These are phyloP conservation scores for Leucocoprinus leucothites DNA, from an alignment of 768 basidiomycete species.

Conservation along the genomic window DNA sequence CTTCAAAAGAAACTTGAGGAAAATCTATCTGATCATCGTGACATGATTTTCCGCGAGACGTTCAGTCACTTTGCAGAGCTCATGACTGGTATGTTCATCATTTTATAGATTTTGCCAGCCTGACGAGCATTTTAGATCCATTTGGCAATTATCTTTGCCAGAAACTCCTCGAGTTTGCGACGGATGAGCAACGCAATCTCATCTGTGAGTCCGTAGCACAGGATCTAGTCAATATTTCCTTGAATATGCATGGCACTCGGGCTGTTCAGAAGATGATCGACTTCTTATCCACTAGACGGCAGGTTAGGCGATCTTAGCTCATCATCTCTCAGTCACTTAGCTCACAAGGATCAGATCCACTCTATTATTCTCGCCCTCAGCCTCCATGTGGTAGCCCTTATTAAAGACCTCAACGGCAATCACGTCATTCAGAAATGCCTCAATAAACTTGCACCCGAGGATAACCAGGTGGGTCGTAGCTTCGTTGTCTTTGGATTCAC, in stretches of 20 bases:
- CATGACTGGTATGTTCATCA: slow-evolving; percentile 76
- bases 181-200: slow-evolving; percentile 94
- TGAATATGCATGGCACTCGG: slow-evolving; percentile 99
- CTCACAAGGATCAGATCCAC: slow-evolving; percentile 65
- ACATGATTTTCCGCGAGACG: slow-evolving; percentile 99
- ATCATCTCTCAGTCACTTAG: neutral
- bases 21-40: slow-evolving; percentile 90
- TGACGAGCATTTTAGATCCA: slow-evolving; percentile 57
- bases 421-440: slow-evolving; percentile 99
- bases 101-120: slow-evolving; percentile 7
- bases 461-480: slow-evolving; percentile 75
- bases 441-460: slow-evolving; percentile 96
- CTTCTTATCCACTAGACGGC: slow-evolving; percentile 91
- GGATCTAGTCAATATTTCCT: slow-evolving; percentile 94
- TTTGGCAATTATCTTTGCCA: slow-evolving; percentile 99
- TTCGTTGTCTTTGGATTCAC: neutral
- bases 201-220: slow-evolving; percentile 98
- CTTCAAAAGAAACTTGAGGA: slow-evolving; percentile 99
- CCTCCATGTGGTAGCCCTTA: slow-evolving; percentile 96
- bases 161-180: slow-evolving; percentile 94
- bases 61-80: slow-evolving; percentile 97
- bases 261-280: slow-evolving; percentile 99
- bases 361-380: slow-evolving; percentile 96
- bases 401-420: slow-evolving; percentile 97
- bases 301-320: slow-evolving; percentile 39